phyloP scores from a whole-genome alignment of 306 rosid genomes.

The Lupinus albus region DNA sequence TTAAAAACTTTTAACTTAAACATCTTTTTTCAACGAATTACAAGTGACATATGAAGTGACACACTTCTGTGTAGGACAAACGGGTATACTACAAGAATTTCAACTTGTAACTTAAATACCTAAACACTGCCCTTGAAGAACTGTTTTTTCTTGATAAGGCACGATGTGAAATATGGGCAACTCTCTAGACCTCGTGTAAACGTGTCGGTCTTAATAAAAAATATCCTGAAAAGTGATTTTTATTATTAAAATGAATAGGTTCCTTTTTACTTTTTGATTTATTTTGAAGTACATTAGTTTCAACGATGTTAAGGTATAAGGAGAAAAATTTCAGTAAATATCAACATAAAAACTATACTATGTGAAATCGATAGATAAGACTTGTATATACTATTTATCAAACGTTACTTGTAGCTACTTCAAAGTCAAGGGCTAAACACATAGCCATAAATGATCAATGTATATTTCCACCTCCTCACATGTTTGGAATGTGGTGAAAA shows the following conservation, averaged over 20 bases:
- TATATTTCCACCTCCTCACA: no score
- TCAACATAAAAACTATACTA: no score
- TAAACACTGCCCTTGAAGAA: constrained; percentile 30
- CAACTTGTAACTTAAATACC: constrained; percentile 42
- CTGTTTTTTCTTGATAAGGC: neutral
- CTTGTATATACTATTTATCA: no score
- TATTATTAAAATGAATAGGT: neutral
- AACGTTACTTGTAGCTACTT: neutral
- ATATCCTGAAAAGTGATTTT: neutral
- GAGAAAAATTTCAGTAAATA: no score
- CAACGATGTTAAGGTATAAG: no score
- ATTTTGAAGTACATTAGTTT: neutral
- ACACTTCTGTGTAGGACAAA: no score
- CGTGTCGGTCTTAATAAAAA: neutral
- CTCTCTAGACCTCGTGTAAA: neutral
- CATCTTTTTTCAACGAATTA: no score
- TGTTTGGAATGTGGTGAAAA: no score
- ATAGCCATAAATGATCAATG: neutral
- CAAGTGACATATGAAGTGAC: no score
- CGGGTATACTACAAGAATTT: constrained; percentile 38
- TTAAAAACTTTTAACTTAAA: no score
- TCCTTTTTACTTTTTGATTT: no score
- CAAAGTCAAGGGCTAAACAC: constrained; percentile 27
- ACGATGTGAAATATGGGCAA: neutral
- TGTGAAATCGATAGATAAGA: no score